Conservation (phyloP, 2,329 filamentous ascomycete genomes). For the Chrysoporthe puriensis region DNA sequence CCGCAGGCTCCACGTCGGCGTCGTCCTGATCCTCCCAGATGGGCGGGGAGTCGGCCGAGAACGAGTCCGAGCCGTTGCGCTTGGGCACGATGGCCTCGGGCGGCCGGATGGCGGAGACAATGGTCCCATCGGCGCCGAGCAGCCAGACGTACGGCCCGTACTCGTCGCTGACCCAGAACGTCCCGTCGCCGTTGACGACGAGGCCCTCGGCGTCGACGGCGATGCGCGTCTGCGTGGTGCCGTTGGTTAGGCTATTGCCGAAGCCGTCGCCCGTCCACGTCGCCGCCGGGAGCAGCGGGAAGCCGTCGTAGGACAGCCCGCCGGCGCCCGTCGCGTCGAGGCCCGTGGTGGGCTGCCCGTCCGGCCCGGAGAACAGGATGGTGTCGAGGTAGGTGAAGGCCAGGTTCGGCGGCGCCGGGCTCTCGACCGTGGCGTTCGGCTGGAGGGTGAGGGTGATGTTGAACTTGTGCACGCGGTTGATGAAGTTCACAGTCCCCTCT, state of each 20-base stretch:
- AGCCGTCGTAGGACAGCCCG: constrained; percentile 57
- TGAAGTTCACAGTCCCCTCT: constrained; percentile 69
- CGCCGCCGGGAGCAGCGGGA: constrained; percentile 64
- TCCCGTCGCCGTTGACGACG: constrained; percentile 60
- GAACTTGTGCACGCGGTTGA: constrained; percentile 71
- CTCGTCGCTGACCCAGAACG: constrained; percentile 73
- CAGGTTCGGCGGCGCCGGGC: constrained; percentile 63
- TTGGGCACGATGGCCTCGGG: constrained; percentile 66
- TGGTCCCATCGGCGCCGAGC: constrained; percentile 60
- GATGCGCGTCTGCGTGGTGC: constrained; percentile 50
- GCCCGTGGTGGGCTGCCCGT: constrained; percentile 64
- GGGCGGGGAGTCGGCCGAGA: constrained; percentile 51
- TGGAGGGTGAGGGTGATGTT: constrained; percentile 60
- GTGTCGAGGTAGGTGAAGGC: constrained; percentile 66
- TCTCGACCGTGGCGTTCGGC: constrained; percentile 51
- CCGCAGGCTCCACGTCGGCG: constrained; percentile 52
- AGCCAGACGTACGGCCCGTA: constrained; percentile 73
- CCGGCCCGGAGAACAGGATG: constrained; percentile 65
- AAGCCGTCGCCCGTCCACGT: constrained; percentile 71
- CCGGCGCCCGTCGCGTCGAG: constrained; percentile 63
- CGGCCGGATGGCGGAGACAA: constrained; percentile 66
- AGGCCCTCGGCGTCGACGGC: constrained; percentile 70
- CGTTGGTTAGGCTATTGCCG: constrained; percentile 62
- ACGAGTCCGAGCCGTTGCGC: constrained; percentile 61
- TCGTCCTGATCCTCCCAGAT: constrained; percentile 44